Evolutionary conservation across 371 early-diverging fungal genomes (phyloP).

Genomic region (Mortierella polycephala): DNA sequence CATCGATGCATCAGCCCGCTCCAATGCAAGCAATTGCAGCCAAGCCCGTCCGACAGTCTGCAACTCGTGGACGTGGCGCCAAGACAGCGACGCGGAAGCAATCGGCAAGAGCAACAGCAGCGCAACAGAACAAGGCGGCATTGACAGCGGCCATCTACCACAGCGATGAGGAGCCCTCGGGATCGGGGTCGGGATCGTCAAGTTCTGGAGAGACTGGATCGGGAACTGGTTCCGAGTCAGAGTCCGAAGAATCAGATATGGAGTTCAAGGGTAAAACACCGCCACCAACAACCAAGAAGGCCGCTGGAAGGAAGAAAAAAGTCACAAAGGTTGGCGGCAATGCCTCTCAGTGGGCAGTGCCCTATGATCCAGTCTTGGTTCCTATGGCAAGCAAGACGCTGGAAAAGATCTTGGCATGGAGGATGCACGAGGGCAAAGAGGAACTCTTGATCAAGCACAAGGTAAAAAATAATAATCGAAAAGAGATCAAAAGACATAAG

Average conservation of each 20-base stretch:
- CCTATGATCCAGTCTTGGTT: slow-evolving; percentile 71
- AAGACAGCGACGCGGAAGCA: slow-evolving; percentile 27
- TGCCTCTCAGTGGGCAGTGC: slow-evolving; percentile 53
- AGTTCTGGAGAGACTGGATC: slow-evolving; percentile 23
- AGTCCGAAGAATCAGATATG: slow-evolving; percentile 40
- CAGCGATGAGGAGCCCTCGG: slow-evolving; percentile 18
- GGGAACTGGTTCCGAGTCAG: slow-evolving; percentile 18
- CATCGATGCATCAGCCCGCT: slow-evolving; percentile 16
- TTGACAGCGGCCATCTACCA: not conserved
- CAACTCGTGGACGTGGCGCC: slow-evolving; percentile 28
- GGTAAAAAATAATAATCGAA: slow-evolving; percentile 52
- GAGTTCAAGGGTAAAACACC: slow-evolving; percentile 38
- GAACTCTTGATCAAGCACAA: slow-evolving; percentile 77
- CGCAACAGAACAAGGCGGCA: slow-evolving; percentile 23
- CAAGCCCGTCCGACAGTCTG: slow-evolving; percentile 19
- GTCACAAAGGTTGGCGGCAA: slow-evolving; percentile 20
- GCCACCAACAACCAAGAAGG: slow-evolving; percentile 23
- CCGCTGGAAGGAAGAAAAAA: slow-evolving; percentile 25
- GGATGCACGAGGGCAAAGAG: slow-evolving; percentile 57
- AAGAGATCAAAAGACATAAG: not conserved
- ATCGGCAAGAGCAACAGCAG: slow-evolving; percentile 19
- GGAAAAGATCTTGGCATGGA: slow-evolving; percentile 73
- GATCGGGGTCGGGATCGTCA: slow-evolving; percentile 24
- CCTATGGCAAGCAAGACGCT: slow-evolving; percentile 76
- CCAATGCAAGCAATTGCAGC: slow-evolving; percentile 19